These are phyloP conservation scores for Cladosporium sp. DNA, from an alignment of 2,329 filamentous ascomycete species.

Conservation along the genomic window DNA sequence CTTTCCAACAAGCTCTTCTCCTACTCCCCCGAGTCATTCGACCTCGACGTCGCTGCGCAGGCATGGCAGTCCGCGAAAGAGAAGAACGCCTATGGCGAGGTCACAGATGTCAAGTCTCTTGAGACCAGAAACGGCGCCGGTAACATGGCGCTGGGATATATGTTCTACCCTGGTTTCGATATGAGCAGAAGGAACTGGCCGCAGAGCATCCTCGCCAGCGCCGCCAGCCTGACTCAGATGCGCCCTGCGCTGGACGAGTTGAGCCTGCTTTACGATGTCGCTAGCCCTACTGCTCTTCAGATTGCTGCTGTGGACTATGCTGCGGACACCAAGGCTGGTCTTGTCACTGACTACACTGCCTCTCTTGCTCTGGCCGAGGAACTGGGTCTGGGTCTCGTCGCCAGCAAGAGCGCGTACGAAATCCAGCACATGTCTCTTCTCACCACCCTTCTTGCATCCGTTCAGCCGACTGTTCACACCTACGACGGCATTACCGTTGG, in stretches of 20 bases:
- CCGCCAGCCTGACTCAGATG: conserved; percentile 73
- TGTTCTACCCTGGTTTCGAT: conserved; percentile 97
- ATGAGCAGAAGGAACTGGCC: conserved; percentile 84
- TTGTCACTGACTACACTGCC: conserved; percentile 82
- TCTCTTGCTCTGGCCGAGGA: conserved; percentile 81
- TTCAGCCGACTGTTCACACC: conserved; percentile 79
- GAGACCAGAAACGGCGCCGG: conserved; percentile 88
- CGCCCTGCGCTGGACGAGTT: conserved; percentile 86
- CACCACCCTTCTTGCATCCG: conserved; percentile 70
- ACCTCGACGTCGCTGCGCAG: conserved; percentile 77
- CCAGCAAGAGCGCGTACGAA: conserved; percentile 83
- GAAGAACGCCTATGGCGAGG: conserved; percentile 75
- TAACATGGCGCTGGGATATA: conserved; percentile 87
- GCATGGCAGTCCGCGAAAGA: conserved; percentile 67
- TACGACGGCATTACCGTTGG: conserved; percentile 83
- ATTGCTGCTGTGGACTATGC: conserved; percentile 86
- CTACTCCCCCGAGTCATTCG: conserved; percentile 90
- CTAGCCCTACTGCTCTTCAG: conserved; percentile 89
- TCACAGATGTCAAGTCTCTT: conserved; percentile 71
- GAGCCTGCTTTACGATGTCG: conserved; percentile 81
- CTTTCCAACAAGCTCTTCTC: conserved; percentile 97
- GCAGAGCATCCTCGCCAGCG: conserved; percentile 83
- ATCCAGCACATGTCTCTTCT: conserved; percentile 94
- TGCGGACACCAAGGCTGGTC: conserved; percentile 55
- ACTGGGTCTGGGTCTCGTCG: conserved; percentile 78